phyloP scores from a whole-genome alignment of 2,329 filamentous ascomycete species.

The Botryotinia calthae region DNA sequence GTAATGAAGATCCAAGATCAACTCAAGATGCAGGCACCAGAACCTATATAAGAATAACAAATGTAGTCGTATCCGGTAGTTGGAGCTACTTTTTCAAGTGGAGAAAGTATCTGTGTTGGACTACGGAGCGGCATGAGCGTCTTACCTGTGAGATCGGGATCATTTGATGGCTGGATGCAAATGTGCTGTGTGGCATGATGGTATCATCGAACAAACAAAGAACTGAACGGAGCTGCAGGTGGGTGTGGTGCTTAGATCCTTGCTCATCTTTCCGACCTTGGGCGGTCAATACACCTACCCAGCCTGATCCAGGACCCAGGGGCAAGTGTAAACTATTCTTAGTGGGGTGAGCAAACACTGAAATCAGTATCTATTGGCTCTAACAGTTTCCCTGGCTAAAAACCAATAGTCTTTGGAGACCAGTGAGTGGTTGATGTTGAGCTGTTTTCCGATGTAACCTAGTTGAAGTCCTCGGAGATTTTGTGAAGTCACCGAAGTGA shows the following conservation, averaged over 20 bases:
- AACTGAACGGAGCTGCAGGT: background rate
- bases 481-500: conserved; percentile 1
- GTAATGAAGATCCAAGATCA: conserved; percentile 13
- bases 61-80: conserved; percentile 2
- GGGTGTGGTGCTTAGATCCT: conserved; percentile 12
- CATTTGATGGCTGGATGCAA: conserved; percentile 20
- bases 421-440: conserved; percentile 12
- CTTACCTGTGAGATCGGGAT: conserved; percentile 19
- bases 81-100: conserved; percentile 1
- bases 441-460: conserved; percentile 5
- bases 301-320: conserved; percentile 13
- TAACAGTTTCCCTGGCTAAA: background rate
- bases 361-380: conserved; percentile 5
- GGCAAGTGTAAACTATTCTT: background rate
- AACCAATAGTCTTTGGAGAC: background rate
- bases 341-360: background rate
- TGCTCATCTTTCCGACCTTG: conserved; percentile 12
- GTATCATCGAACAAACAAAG: conserved; percentile 21
- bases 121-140: conserved; percentile 13
- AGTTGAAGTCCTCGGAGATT: conserved; percentile 14
- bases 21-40: conserved; percentile 15
- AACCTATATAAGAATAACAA: conserved; percentile 18
- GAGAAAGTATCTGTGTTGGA: conserved; percentile 17
- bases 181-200: conserved; percentile 17
- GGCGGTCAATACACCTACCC: conserved; percentile 1